Evolutionary conservation across 2,329 filamentous ascomycete genomes (phyloP).

Genomic region (Calonectria honghensis): DNA sequence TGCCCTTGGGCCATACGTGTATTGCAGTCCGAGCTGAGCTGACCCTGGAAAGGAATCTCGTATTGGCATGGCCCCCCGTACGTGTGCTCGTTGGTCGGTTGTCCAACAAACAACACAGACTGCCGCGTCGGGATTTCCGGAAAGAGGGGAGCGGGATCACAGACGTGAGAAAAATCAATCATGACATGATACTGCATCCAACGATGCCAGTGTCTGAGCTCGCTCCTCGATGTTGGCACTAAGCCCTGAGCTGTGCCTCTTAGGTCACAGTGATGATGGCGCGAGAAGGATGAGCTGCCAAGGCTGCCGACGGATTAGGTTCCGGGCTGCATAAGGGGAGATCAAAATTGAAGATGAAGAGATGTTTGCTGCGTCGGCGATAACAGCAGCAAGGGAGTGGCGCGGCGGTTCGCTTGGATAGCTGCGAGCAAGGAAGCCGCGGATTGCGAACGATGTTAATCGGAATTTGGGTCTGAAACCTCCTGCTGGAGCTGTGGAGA

Average conservation of each 20-base stretch:
- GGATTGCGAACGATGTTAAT: constrained; percentile 20
- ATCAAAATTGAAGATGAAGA: not conserved
- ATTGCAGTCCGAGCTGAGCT: not conserved
- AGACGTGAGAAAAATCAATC: not conserved
- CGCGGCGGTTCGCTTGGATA: not conserved
- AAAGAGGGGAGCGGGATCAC: not conserved
- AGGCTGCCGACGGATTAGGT: constrained; percentile 17
- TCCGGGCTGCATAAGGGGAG: constrained; percentile 4
- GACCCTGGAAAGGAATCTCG: not conserved
- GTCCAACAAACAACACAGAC: constrained; percentile 3
- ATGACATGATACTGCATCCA: constrained; percentile 25
- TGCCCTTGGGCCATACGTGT: not conserved
- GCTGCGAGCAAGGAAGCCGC: not conserved
- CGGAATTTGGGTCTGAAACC: constrained; percentile 7
- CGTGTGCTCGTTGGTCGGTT: not conserved
- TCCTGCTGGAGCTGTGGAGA: not conserved
- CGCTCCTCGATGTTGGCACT: constrained; percentile 14
- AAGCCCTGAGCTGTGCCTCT: constrained; percentile 19
- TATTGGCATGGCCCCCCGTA: not conserved
- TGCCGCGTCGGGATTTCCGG: constrained; percentile 6
- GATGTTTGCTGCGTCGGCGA: not conserved
- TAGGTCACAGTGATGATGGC: not conserved
- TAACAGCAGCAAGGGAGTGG: constrained; percentile 1
- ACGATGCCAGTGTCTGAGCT: not conserved
- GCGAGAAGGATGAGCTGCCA: not conserved